Evolutionary conservation across 1,284 basidiomycete genomes (phyloP), one percentile per base, ranked within the genome.

Genomic region (Apiotrichum brassicae): DNA sequence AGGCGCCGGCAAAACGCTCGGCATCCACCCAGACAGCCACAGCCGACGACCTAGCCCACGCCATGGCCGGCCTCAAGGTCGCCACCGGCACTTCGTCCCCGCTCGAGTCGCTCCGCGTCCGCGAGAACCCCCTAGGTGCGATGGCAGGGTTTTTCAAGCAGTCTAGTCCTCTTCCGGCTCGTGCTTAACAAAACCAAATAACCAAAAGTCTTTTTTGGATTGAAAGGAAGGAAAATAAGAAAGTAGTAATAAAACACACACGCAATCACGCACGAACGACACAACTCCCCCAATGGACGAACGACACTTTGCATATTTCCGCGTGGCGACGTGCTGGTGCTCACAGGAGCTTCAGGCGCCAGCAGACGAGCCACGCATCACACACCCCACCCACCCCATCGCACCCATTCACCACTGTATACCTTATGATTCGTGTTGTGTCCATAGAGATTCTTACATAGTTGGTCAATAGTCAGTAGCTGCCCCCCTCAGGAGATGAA

Each of bases 21-120:
- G 22, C 36, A 7, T 11, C 32, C 3, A 37, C 44, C 26, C 41
- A 48, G 50, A 26, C 46, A 7, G 16, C 48, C 14, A 38, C 42
- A n/a, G 43, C 41, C 26, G 61, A 65, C 42, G 54, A 49, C 14
- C 53, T 66, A 30, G 55, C 56, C 16, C 46, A 54, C 28, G 60
- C 63, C n/a, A 55, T 67, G 47, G 56, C 59, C 14, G 58, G 62
- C n/a, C 50, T 67, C 46, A 60, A 53, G 45, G 54, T 67, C 12
- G 54, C 58, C n/a, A 59, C 60, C n/a, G 65, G 65, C 11, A 43
- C 45, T 22, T 34, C 36, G 12, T 53, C 43, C 20, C 39, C 44
- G 6, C 38, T 22, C 32, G 54, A 47, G 49, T 49, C 26, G 35
- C 49, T 57, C 16, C 48, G 55, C 23, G 58, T 54, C 25, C 47